phyloP scores from a whole-genome alignment of 176 grass and related monocot genomes.

The Eragrostis nindensis region DNA sequence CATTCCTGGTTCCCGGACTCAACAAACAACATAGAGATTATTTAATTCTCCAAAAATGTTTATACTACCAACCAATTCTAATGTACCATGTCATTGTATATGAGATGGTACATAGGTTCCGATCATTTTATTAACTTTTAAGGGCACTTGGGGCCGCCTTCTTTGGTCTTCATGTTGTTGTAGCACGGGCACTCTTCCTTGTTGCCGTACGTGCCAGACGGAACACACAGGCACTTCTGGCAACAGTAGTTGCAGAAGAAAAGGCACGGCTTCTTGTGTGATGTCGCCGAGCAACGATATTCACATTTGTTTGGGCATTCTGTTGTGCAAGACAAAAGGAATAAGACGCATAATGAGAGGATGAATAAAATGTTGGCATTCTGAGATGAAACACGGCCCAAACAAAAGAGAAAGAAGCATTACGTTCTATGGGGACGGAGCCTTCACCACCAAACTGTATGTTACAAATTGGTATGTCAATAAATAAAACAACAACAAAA shows the following conservation, averaged over 20 bases:
- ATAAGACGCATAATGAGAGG: not conserved
- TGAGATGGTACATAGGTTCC: not conserved
- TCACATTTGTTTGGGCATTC: constrained; percentile 44
- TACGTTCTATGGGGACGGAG: constrained; percentile 40
- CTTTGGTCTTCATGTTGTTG: constrained; percentile 44
- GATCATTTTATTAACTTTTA: not conserved
- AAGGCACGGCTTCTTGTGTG: constrained; percentile 33
- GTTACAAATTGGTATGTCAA: not conserved
- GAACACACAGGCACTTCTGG: constrained; percentile 44
- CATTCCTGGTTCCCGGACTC: too few species aligned
- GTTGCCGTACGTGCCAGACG: constrained; percentile 42
- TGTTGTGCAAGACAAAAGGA: not conserved
- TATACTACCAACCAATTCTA: not conserved
- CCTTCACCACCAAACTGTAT: constrained; percentile 40
- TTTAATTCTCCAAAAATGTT: too few species aligned
- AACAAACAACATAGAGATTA: too few species aligned
- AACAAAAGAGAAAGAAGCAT: not conserved
- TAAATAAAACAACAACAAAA: not conserved
- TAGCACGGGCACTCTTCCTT: constrained; percentile 55
- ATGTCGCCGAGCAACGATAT: constrained; percentile 40
- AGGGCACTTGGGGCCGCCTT: constrained; percentile 50
- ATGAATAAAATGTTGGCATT: too few species aligned
- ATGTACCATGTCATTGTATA: too few species aligned
- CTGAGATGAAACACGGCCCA: not conserved
- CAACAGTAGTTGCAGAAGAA: constrained; percentile 56